Conservation (phyloP, 129 eudicot species). For the Erigeron canadensis region DNA sequence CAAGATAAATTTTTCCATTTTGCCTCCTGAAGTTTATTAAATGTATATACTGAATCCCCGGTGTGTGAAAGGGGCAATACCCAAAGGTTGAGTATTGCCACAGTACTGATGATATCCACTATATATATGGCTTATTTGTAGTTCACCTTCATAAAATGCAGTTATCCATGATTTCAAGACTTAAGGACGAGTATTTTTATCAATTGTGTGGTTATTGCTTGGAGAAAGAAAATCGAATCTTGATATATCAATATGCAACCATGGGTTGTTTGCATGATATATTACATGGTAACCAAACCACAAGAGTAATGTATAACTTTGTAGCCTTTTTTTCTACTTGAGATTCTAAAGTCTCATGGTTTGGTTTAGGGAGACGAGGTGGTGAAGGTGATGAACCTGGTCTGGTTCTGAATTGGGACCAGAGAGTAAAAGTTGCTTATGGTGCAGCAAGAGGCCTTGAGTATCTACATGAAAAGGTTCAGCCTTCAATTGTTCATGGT, state of each 20-base stretch:
- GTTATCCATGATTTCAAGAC: conserved; percentile 72
- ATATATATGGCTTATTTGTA: background rate
- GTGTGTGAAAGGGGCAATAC: too few species aligned
- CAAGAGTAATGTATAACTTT: background rate
- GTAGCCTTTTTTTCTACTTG: background rate
- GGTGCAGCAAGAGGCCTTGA: too few species aligned
- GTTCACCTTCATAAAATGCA: conserved; percentile 28
- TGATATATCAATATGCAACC: conserved; percentile 49
- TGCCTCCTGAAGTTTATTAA: too few species aligned
- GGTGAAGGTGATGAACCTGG: conserved; percentile 71
- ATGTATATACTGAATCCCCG: too few species aligned
- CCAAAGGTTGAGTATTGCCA: too few species aligned
- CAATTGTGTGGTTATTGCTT: conserved; percentile 33
- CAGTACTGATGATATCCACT: too few species aligned
- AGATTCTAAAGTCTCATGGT: conserved; percentile 6
- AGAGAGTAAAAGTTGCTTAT: conserved; percentile 39
- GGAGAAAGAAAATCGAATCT: conserved; percentile 31
- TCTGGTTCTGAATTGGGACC: conserved; percentile 30
- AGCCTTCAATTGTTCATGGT: too few species aligned
- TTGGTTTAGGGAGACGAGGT: conserved; percentile 59
- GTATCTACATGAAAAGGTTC: too few species aligned
- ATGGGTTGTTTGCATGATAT: conserved; percentile 48
- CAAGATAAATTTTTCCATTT: too few species aligned
- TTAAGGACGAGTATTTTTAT: conserved; percentile 25
- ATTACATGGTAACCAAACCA: conserved; percentile 61